phyloP scores from a whole-genome alignment of 768 basidiomycete genomes.

The Naganishia vishniacii region DNA sequence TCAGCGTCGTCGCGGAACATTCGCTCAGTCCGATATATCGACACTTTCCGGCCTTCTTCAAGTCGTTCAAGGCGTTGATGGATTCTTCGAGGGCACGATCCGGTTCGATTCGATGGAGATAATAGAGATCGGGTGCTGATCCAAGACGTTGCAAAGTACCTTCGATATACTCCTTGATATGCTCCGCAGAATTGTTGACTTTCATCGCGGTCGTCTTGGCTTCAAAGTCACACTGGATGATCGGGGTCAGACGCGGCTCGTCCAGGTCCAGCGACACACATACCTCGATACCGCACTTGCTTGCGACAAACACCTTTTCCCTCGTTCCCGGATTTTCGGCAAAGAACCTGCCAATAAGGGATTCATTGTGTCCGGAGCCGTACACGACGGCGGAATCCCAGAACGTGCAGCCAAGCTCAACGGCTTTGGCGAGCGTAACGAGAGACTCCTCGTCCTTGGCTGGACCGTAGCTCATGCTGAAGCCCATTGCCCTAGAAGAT shows the following conservation, averaged over 20 bases:
- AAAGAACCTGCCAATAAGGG: conserved; percentile 33
- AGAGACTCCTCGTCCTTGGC: conserved; percentile 26
- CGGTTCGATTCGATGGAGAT: conserved; percentile 42
- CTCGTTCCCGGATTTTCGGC: conserved; percentile 27
- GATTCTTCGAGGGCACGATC: conserved; percentile 37
- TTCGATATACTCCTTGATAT: conserved; percentile 37
- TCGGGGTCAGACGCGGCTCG: neutral
- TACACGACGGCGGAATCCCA: conserved; percentile 38
- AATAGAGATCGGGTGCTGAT: conserved; percentile 36
- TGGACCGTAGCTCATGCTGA: conserved; percentile 27
- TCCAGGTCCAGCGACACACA: neutral
- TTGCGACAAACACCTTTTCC: conserved; percentile 36
- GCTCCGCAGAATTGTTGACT: conserved; percentile 30
- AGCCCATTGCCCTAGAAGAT: conserved; percentile 30
- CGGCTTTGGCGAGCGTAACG: conserved; percentile 28
- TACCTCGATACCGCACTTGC: conserved; percentile 38
- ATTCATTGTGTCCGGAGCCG: conserved; percentile 36
- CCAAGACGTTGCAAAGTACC: conserved; percentile 34
- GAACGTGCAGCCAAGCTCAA: conserved; percentile 39
- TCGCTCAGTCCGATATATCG: conserved; percentile 45
- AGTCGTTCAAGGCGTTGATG: conserved; percentile 35
- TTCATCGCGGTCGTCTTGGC: conserved; percentile 21
- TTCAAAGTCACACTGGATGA: conserved; percentile 30
- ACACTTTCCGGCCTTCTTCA: conserved; percentile 41
- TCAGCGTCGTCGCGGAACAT: conserved; percentile 40